Evolutionary conservation across 2,329 filamentous ascomycete species (phyloP).

Genomic region (Curvularia verruculosa): DNA sequence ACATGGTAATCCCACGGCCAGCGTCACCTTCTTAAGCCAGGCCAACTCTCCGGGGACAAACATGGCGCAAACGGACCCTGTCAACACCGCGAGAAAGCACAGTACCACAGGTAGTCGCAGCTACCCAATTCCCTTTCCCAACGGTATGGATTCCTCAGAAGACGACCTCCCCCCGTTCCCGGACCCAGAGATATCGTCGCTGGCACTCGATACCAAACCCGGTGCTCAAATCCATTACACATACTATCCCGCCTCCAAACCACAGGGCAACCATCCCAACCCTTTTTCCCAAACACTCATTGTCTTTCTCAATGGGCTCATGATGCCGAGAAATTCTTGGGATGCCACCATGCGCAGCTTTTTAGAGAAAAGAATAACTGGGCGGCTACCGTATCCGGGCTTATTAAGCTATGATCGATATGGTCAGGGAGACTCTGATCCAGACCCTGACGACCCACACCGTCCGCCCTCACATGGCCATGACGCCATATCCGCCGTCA

Average conservation of each 20-base stretch:
- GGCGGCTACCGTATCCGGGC: conserved; percentile 45
- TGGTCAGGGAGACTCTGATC: conserved; percentile 61
- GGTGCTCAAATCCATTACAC: conserved; percentile 43
- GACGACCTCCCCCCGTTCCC: conserved; percentile 41
- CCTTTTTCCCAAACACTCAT: conserved; percentile 48
- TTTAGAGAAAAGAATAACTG: conserved; percentile 31
- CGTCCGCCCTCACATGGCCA: conserved; percentile 54
- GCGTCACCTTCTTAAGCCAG: conserved; percentile 3
- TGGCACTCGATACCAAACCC: conserved; percentile 38
- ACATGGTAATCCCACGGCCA: conserved; percentile 9
- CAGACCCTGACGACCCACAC: conserved; percentile 50
- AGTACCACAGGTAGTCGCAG: conserved; percentile 11
- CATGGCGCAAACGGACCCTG: conserved; percentile 11
- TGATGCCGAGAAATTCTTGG: conserved; percentile 51
- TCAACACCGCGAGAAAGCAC: conserved; percentile 11
- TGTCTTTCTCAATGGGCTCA: conserved; percentile 55
- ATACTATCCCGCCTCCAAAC: conserved; percentile 40
- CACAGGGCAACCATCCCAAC: conserved; percentile 32
- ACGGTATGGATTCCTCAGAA: conserved; percentile 30
- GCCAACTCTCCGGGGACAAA: conserved; percentile 25
- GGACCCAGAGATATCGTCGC: conserved; percentile 36
- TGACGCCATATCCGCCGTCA: conserved; percentile 53
- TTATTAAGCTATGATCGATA: conserved; percentile 65
- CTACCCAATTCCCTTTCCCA: conserved; percentile 21
- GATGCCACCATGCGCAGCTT: conserved; percentile 42